phyloP scores from a whole-genome alignment of 2,329 filamentous ascomycete genomes.

The Colletotrichum destructivum region DNA sequence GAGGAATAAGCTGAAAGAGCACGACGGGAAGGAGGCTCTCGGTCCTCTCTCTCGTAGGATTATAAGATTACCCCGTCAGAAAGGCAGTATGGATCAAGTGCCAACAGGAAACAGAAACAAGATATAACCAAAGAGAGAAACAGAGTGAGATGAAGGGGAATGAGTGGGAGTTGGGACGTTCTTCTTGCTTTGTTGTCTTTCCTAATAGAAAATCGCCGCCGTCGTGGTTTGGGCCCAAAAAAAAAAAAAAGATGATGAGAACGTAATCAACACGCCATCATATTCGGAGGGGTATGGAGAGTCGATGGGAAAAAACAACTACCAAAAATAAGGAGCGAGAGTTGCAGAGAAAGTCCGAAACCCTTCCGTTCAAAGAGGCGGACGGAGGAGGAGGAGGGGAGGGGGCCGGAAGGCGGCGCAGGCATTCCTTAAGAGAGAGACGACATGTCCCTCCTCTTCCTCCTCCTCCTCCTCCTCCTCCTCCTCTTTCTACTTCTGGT shows the following conservation, averaged over 20 bases:
- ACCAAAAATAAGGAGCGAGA: slow-evolving; percentile 9
- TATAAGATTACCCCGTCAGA: slow-evolving; percentile 28
- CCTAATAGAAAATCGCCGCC: not conserved
- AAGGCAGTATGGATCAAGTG: not conserved
- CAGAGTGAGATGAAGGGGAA: slow-evolving; percentile 9
- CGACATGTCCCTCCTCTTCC: slow-evolving; percentile 26
- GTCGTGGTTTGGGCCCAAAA: not conserved
- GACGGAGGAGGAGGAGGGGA: not conserved
- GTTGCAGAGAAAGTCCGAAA: slow-evolving; percentile 27
- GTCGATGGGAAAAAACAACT: not conserved
- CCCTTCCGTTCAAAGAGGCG: not conserved
- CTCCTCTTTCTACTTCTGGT: not conserved
- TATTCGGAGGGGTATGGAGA: not conserved
- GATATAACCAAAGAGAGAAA: not conserved
- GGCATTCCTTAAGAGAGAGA: slow-evolving; percentile 32
- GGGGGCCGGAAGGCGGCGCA: slow-evolving; percentile 18
- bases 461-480: not conserved
- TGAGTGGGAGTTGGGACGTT: not conserved
- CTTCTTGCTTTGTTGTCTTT: not conserved
- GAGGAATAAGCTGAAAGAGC: not conserved
- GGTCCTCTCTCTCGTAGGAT: slow-evolving; percentile 32
- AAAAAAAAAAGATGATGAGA: not conserved
- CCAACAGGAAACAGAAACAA: not conserved
- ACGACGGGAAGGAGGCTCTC: slow-evolving; percentile 13
- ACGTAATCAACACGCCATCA: slow-evolving; percentile 35